Conservation (phyloP, 1,284 basidiomycete genomes). For the Pseudomicrostroma phylloplanum region DNA sequence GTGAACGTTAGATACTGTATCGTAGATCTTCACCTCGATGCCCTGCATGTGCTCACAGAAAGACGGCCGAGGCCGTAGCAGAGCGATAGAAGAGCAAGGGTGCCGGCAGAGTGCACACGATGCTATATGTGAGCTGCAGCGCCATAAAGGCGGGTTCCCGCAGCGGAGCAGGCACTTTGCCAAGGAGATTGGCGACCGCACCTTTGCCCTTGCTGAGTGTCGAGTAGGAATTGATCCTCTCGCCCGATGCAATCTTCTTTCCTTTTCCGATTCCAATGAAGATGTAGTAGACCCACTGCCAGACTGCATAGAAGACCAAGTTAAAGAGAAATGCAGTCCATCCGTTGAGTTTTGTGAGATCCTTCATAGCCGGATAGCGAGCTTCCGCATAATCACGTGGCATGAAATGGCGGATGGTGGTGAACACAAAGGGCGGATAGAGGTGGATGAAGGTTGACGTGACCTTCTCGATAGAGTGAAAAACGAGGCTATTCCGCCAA, state of each 20-base stretch:
- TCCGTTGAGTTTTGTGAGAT: constrained; percentile 63
- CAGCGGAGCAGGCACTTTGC: constrained; percentile 24
- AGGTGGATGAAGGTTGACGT: constrained; percentile 85
- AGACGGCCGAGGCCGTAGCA: constrained; percentile 65
- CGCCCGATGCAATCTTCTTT: constrained; percentile 31
- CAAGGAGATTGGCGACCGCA: constrained; percentile 33
- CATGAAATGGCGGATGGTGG: constrained; percentile 62
- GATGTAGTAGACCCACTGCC: constrained; percentile 66
- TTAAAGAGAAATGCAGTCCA: constrained; percentile 57
- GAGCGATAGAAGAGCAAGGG: constrained; percentile 73
- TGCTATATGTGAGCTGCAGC: constrained; percentile 63
- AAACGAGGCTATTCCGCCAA: constrained; percentile 77
- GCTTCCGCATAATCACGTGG: constrained; percentile 59
- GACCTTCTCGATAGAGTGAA: constrained; percentile 79
- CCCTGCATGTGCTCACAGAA: constrained; percentile 70
- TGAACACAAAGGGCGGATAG: constrained; percentile 66
- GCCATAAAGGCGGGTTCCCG: constrained; percentile 32
- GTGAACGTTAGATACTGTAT: not conserved
- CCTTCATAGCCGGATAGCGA: constrained; percentile 72
- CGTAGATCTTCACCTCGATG: constrained; percentile 71
- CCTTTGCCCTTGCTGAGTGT: constrained; percentile 38
- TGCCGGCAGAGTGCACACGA: constrained; percentile 79
- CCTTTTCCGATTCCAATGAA: constrained; percentile 26
- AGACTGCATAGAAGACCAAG: constrained; percentile 63
- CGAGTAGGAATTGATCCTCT: constrained; percentile 34